phyloP scores from a whole-genome alignment of 2,329 filamentous ascomycete species.

The Capronia epimyces region DNA sequence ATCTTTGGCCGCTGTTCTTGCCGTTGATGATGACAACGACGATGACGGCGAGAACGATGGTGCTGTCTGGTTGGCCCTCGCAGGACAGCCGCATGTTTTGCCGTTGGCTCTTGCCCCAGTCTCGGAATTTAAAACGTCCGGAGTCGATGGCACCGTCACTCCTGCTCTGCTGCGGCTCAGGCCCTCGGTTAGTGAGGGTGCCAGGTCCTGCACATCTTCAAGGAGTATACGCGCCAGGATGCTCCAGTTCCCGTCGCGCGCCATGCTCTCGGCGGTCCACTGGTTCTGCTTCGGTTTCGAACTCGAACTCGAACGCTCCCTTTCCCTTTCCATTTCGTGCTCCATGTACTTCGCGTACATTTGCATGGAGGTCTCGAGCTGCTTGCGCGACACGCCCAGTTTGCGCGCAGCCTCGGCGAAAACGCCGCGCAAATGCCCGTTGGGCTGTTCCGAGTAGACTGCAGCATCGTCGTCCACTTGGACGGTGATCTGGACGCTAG shows the following conservation, averaged over 20 bases:
- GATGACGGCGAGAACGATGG: not conserved
- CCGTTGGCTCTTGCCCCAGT: not conserved
- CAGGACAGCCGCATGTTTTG: too few species aligned
- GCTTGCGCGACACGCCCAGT: not conserved
- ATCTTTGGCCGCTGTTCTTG: not conserved
- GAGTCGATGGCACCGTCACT: not conserved
- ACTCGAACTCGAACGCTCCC: not conserved
- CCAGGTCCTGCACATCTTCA: too few species aligned
- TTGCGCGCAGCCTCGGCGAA: not conserved
- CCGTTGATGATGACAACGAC: not conserved
- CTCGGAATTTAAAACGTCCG: too few species aligned
- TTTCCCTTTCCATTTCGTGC: not conserved
- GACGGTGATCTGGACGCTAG: not conserved
- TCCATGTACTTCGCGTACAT: not conserved
- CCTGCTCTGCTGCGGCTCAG: too few species aligned
- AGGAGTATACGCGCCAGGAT: too few species aligned
- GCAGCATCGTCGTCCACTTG: not conserved
- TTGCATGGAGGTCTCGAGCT: not conserved
- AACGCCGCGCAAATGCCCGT: not conserved
- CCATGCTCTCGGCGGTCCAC: not conserved
- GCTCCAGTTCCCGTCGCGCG: too few species aligned
- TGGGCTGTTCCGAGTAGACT: not conserved
- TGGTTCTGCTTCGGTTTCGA: not conserved
- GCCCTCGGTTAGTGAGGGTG: too few species aligned
- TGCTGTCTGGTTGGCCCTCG: too few species aligned